phyloP scores from a whole-genome alignment of 805 yeast species.

The Kluyveromyces starmeri region DNA sequence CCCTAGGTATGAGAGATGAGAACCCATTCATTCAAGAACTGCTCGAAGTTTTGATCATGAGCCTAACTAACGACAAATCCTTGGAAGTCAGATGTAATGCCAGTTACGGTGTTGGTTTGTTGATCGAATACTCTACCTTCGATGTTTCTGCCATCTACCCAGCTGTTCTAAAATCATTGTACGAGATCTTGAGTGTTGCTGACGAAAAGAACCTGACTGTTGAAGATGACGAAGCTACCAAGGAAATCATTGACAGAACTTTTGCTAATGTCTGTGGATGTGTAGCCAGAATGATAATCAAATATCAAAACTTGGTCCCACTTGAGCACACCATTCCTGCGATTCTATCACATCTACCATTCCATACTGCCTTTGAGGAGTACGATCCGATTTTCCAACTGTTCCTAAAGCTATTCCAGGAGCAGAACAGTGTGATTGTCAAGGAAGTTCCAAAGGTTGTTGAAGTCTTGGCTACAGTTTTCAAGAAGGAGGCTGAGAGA shows the following conservation, averaged over 20 bases:
- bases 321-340: slow-evolving; percentile 66
- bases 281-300: slow-evolving; percentile 83
- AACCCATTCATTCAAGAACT: slow-evolving; percentile 65
- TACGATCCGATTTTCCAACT: slow-evolving; percentile 82
- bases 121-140: slow-evolving; percentile 40
- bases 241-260: slow-evolving; percentile 72
- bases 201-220: slow-evolving; percentile 52
- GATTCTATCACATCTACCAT: slow-evolving; percentile 71
- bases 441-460: slow-evolving; percentile 52
- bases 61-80: slow-evolving; percentile 66
- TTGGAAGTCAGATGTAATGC: slow-evolving; percentile 90
- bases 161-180: slow-evolving; percentile 55
- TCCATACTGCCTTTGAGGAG: slow-evolving; percentile 84
- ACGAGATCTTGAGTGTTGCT: slow-evolving; percentile 68
- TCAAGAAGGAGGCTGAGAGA: slow-evolving; percentile 67
- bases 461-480: slow-evolving; percentile 59
- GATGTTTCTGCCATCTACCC: slow-evolving; percentile 60
- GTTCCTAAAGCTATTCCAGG: slow-evolving; percentile 61
- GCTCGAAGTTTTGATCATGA: slow-evolving; percentile 57
- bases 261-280: slow-evolving; percentile 96
- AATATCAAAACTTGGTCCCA: slow-evolving; percentile 66
- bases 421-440: slow-evolving; percentile 46
- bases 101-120: slow-evolving; percentile 88
- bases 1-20: slow-evolving; percentile 56
- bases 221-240: slow-evolving; percentile 62